Evolutionary conservation across 2,329 filamentous ascomycete genomes (phyloP), one percentile per base, ranked within the genome.

Genomic region (Daldinia eschscholtzii): DNA sequence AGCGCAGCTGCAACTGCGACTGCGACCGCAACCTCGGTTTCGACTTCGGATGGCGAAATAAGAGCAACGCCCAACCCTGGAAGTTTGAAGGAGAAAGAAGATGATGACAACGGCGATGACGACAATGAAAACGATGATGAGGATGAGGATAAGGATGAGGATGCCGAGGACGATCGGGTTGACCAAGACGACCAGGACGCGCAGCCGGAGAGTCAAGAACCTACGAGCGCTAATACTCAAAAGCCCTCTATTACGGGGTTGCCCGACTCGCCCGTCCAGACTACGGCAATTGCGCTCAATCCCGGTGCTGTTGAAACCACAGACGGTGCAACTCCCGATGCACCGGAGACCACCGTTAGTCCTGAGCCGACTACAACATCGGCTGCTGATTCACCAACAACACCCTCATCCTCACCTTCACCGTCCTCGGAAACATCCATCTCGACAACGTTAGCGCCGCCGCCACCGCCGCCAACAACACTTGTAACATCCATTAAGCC

Each of bases 341-440:
- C 59, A 30, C 26, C 67, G 26, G 62, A 61, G 26, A 52, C 67
- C 4, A 70, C 67, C 30, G 23, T 58, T 7, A 30, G 30, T 26
- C 9, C 61, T 30, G 61, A 59, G 5, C 55, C 70, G 9, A 67
- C 48, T 35, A 67, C 63, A 10, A 72, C 71, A 6, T 63, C 53
- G 13, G 42, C 58, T 18, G 65, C 66, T 7, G 50, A 62, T 23
- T 26, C 52, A 37, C 61, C 57, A 20, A 15, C 61, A 9, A n/a
- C 52, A 23, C 28, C 44, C 23, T 33, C 59, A 46, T 50, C 46
- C 23, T 58, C 46, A 7, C 70, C 50, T 50, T 75, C 73, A 6
- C 75, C 74, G 13, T 74, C 73, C 7, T 37, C 66, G 12, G 62
- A 64, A 41, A 57, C 72, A 57, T 69, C 73, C 33, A 75, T 42